Base-by-base conservation (phyloP, 805 yeast species). In the Metschnikowia baotianmanensis region DNA sequence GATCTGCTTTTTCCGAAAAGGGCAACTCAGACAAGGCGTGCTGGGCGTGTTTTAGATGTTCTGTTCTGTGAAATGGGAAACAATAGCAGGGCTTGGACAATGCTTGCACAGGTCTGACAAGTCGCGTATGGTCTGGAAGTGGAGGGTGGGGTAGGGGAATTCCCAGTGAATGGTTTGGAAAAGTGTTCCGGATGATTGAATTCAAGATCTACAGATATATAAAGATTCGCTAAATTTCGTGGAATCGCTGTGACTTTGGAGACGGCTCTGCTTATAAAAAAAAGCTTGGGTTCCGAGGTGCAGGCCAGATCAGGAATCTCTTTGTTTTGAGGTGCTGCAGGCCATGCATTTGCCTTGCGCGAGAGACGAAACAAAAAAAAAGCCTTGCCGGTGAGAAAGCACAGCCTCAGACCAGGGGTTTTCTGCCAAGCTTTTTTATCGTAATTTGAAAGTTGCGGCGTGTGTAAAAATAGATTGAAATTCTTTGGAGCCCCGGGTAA, bases 231-330 rank as follows among this genome's bases (percentile, higher is more conserved):
- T 13, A 8, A 15, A 9, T 5, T n/a, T 5, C 9, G 28, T 6
- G 9, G 23, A 7, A 7, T 21, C 23, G 23, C 23, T 21, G 23
- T 25, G 28, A n/a, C 13, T 25, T 5, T 12, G 11, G 6, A 3
- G 15, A 25, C n/a, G n/a, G 9, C 12, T 25, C 16, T 25, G 6
- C 15, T 18, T 10, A 12, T 7, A 17, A 31, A 31, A 25, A 25
- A 8, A 5, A 6, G 12, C 18, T 13, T 19, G 17, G 13, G 26
- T 27, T 27, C 8, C 10, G 33, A 29, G 29, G 32, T 21, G 29
- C 18, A 16, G 30, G 18, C 42, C 42, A 22, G 11, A 38, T 38
- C 42, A 38, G 42, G 42, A 31, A 38, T 31, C 21, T 25, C 10
- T 33, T 17, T 21, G 32, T 38, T 38, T 17, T 11, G 42, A 20